Base-by-base conservation (phyloP, 148 eudicot genomes). In the Selenicereus undatus region DNA sequence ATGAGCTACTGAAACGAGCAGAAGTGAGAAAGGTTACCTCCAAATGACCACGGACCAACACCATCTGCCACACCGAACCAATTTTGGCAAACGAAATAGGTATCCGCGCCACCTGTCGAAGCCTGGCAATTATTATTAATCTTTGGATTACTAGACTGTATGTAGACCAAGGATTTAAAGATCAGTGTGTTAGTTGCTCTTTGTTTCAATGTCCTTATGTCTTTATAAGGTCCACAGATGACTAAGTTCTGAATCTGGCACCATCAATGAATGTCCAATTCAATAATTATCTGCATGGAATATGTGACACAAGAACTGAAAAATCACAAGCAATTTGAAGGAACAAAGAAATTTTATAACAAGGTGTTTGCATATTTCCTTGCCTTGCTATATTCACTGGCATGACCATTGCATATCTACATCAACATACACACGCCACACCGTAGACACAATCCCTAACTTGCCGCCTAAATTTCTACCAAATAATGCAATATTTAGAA, bases 1-100 rank as follows among this genome's bases (percentile, higher is more conserved):
- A 48, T 18, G 76, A 52, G 70, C 43, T 70, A 39, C 39, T 42
- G 32, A 52, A 69, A 69, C 32, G 79, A 83, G 58, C 70, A 32
- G 21, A 9, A 62, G 70, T 17, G 5, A 16, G 66, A 81, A 22
- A 35, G 32, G 36, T 76, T 83, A 95, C 98, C 98, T 90, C 89
- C 88, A n/a, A 89, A 82, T 65, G 97, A 89, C 98, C 98, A 95
- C 81, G 86, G 88, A 75, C 90, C 85, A 74, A 91, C 94, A 83
- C 97, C 95, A 88, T 89, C 93, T 71, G 96, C 98, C 86, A 95
- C 96, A 73, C 97, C 97, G 75, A 93, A 77, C 96, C 97, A 95
- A 69, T 88, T 89, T 45, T 84, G 78, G 56, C 78, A 85, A 68
- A 91, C 77, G 84, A 93, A 91, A 82, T 87, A 90, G 58, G 93